Percentiles rank a stretch among this genome's conserved stretches.
Conservation (phyloP, 1,284 basidiomycete genomes). For the Clitocybe nebularis region DNA sequence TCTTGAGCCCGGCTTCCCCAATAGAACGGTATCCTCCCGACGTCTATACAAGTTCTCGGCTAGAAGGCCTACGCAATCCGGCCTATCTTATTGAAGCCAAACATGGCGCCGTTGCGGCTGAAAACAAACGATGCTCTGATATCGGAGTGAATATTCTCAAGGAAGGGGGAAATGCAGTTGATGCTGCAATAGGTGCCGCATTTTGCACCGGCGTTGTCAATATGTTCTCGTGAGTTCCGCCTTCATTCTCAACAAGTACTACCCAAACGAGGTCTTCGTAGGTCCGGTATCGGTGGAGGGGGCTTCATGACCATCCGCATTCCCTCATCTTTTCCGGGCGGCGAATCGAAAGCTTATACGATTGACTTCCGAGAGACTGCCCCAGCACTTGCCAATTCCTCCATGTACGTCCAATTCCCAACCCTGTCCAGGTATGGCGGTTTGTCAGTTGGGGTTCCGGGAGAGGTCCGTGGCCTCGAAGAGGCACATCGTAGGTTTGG, state of each 20-base stretch:
- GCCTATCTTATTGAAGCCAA: slow-evolving; percentile 71
- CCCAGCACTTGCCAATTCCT: slow-evolving; percentile 64
- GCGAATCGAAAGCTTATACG: slow-evolving; percentile 60
- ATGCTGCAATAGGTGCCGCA: slow-evolving; percentile 78
- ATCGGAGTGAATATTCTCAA: slow-evolving; percentile 77
- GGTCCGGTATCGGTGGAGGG: slow-evolving; percentile 86
- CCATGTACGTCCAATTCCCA: slow-evolving; percentile 69
- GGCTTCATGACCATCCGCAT: slow-evolving; percentile 90
- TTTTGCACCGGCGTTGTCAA: slow-evolving; percentile 87
- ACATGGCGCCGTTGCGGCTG: slow-evolving; percentile 83
- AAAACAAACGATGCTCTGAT: slow-evolving; percentile 80
- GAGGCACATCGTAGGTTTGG: slow-evolving; percentile 82
- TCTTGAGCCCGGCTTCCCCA: not conserved
- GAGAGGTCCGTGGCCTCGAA: slow-evolving; percentile 81
- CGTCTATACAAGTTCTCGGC: too few relatives aligned
- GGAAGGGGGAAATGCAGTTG: slow-evolving; percentile 88
- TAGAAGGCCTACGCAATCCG: slow-evolving; percentile 54
- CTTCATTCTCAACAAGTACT: not conserved
- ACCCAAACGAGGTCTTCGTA: slow-evolving; percentile 22
- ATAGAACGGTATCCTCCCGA: too few relatives aligned
- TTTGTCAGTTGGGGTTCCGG: slow-evolving; percentile 79
- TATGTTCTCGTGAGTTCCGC: slow-evolving; percentile 72
- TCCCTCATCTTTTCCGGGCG: slow-evolving; percentile 45
- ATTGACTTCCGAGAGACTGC: slow-evolving; percentile 91
- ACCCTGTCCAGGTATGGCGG: slow-evolving; percentile 67